phyloP scores from a whole-genome alignment of 495 filamentous ascomycete species.

The Astrothelium macrocarpum region DNA sequence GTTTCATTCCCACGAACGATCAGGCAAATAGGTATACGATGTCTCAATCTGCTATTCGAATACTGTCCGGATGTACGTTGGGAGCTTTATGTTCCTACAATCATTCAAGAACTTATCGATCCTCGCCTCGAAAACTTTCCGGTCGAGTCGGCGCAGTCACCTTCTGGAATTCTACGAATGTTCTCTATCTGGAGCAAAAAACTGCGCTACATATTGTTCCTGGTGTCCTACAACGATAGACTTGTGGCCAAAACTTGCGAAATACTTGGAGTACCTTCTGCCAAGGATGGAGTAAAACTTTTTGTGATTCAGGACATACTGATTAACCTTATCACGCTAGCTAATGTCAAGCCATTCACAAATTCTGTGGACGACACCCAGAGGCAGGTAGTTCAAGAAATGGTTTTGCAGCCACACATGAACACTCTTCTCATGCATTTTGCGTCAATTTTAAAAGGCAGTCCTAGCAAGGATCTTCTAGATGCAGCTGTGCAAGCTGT shows the following conservation, averaged over 20 bases:
- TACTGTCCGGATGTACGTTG: constrained; percentile 58
- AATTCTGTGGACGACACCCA: neutral
- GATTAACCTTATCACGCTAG: constrained; percentile 44
- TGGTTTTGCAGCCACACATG: constrained; percentile 19
- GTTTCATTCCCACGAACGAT: constrained; percentile 57
- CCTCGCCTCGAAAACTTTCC: constrained; percentile 72
- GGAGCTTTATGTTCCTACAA: constrained; percentile 54
- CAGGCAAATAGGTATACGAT: constrained; percentile 66
- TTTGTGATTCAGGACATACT: constrained; percentile 70
- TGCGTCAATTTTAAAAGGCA: constrained; percentile 52
- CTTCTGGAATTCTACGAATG: constrained; percentile 73
- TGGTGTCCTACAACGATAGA: constrained; percentile 51
- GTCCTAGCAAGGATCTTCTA: constrained; percentile 58
- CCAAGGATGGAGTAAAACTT: constrained; percentile 79
- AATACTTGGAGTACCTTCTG: constrained; percentile 59
- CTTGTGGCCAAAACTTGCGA: constrained; percentile 62
- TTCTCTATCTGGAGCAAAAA: constrained; percentile 70
- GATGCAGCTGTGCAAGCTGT: constrained; percentile 69
- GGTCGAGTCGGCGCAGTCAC: constrained; percentile 74
- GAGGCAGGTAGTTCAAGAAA: neutral
- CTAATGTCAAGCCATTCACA: neutral
- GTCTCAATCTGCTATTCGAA: constrained; percentile 64
- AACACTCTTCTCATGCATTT: constrained; percentile 32
- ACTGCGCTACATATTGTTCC: constrained; percentile 53
- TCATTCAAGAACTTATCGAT: constrained; percentile 65